phyloP scores from a whole-genome alignment of 2,329 filamentous ascomycete species.

The Sclerotinia glacialis region DNA sequence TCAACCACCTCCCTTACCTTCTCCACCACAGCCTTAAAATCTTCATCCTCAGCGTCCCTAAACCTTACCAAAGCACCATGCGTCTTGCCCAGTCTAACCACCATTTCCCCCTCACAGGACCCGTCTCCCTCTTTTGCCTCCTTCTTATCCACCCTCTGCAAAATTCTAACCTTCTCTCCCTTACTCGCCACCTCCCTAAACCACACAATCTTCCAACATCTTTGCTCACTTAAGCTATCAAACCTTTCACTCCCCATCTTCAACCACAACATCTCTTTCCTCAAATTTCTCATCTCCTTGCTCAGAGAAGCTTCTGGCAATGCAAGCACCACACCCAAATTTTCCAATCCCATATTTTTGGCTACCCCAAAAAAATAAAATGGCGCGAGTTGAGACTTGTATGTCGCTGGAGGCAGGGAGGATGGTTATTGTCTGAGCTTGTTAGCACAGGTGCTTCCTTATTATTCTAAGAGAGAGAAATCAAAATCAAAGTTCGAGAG shows the following conservation, averaged over 20 bases:
- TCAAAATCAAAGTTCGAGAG: background rate
- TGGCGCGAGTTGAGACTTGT: background rate
- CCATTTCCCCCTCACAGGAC: background rate
- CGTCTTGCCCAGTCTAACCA: constrained; percentile 1
- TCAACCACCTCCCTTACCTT: background rate
- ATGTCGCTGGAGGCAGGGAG: background rate
- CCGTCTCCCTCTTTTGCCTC: background rate
- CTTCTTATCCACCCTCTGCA: background rate
- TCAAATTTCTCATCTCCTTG: constrained; percentile 6
- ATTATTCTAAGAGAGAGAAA: background rate
- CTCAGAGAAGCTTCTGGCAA: constrained; percentile 1
- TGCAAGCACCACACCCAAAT: background rate
- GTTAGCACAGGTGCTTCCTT: background rate
- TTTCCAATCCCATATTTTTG: constrained; percentile 15
- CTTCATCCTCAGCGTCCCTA: background rate
- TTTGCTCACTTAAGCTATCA: background rate
- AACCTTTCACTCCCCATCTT: constrained; percentile 1
- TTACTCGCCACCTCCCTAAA: background rate
- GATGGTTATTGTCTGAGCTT: background rate
- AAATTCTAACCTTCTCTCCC: background rate
- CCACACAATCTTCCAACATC: background rate
- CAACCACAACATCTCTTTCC: constrained; percentile 6
- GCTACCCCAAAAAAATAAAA: constrained; percentile 15
- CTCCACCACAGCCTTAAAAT: constrained; percentile 5
- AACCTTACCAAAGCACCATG: constrained; percentile 10